These are phyloP conservation scores for Apiospora rasikravindrae DNA, from an alignment of 2,329 filamentous ascomycete genomes.

Conservation along the genomic window DNA sequence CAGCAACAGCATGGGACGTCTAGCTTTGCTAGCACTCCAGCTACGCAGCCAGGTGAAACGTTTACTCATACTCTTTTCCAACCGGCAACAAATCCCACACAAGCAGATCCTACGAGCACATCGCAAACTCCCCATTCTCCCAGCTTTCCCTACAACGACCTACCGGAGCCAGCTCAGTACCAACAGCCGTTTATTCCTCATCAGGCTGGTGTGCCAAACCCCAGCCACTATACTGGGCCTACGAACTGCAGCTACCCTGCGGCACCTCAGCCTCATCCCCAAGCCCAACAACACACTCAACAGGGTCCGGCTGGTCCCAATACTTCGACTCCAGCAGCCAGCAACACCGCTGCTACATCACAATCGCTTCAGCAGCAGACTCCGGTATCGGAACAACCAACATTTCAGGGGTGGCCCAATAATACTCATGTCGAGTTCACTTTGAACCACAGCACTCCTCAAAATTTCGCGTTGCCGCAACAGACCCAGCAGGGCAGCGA, in stretches of 20 bases:
- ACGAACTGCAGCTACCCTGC: background rate
- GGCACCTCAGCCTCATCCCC: background rate
- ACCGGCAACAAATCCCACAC: background rate
- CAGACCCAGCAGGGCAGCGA: background rate
- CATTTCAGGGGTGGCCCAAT: background rate
- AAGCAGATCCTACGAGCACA: background rate
- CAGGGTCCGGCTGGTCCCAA: background rate
- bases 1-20: background rate
- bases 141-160: background rate
- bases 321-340: background rate
- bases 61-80: too few species aligned
- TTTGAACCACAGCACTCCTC: background rate
- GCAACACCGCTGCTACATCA: background rate
- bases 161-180: background rate
- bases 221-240: background rate
- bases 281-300: background rate
- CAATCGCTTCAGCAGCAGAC: background rate
- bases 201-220: background rate
- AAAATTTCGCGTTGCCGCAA: background rate
- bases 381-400: background rate
- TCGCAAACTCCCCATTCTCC: background rate
- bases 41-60: background rate
- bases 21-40: background rate
- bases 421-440: background rate
- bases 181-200: background rate